A percentile compares a stretch with the other conserved stretches of the same genome.
phyloP scores from a whole-genome alignment of 805 yeast genomes.

The Sugiyamaella mastotermitis region DNA sequence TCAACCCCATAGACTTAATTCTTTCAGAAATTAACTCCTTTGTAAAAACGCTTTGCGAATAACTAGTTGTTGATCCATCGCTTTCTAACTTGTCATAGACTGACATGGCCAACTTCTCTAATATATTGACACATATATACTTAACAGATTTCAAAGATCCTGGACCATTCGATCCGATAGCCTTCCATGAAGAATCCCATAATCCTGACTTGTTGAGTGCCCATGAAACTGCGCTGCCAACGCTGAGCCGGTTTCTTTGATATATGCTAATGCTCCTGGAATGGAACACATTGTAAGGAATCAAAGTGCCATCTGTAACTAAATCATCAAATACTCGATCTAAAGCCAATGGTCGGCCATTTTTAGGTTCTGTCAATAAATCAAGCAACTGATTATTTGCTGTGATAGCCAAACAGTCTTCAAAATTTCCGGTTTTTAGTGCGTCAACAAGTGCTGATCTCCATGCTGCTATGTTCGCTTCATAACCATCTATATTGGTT shows the following conservation, averaged over 20 bases:
- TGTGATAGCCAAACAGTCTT: conserved; percentile 23
- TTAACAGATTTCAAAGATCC: conserved; percentile 24
- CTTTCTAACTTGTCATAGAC: conserved; percentile 8
- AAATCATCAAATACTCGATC: conserved; percentile 26
- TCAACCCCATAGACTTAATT: no score
- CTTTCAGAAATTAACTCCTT: conserved; percentile 4
- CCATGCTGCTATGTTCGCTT: conserved; percentile 47
- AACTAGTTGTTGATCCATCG: conserved; percentile 6
- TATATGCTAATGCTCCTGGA: conserved; percentile 6
- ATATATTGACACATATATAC: conserved; percentile 21
- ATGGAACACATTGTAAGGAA: conserved; percentile 23
- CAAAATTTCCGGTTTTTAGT: conserved; percentile 23
- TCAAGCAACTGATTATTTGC: conserved; percentile 22
- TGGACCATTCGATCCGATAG: conserved; percentile 16
- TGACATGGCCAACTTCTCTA: conserved; percentile 15
- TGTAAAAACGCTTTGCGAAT: conserved; percentile 16
- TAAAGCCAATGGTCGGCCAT: conserved; percentile 29
- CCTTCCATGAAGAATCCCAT: conserved; percentile 17
- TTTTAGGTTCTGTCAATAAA: conserved; percentile 20
- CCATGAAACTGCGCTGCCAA: conserved; percentile 16
- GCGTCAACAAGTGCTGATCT: conserved; percentile 31
- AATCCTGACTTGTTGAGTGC: conserved; percentile 15
- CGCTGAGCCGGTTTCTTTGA: conserved; percentile 4
- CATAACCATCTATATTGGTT: conserved; percentile 43
- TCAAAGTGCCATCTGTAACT: conserved; percentile 21